Conservation (phyloP, 129 eudicot genomes). For the Scalesia atractyloides region DNA sequence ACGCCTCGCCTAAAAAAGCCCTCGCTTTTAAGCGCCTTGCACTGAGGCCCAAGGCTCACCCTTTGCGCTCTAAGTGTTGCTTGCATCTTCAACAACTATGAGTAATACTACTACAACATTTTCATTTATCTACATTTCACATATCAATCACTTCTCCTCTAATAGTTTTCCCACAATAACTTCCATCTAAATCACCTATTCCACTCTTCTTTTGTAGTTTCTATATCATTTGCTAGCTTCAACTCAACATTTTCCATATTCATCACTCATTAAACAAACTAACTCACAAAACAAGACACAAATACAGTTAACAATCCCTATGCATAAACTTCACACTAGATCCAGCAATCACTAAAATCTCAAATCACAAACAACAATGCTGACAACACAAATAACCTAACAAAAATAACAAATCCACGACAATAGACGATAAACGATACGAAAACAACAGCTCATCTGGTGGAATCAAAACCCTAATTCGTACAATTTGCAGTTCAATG, state of each 20-base stretch:
- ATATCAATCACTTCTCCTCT: background rate
- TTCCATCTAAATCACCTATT: background rate
- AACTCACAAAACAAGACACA: background rate
- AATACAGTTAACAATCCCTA: background rate
- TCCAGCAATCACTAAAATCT: constrained; percentile 9
- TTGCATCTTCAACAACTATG: background rate
- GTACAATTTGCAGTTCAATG: background rate
- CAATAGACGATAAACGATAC: background rate
- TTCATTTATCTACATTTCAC: background rate
- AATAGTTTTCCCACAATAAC: background rate
- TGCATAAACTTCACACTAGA: constrained; percentile 27
- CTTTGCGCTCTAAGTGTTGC: too few species aligned
- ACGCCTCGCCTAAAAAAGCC: too few species aligned
- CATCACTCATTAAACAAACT: background rate
- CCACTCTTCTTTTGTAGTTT: background rate
- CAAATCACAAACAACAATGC: constrained; percentile 28
- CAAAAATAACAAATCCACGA: background rate
- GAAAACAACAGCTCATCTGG: constrained; percentile 14
- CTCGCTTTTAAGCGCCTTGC: too few species aligned
- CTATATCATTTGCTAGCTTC: background rate
- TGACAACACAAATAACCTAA: constrained; percentile 3
- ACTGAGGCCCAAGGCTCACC: too few species aligned
- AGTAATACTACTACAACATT: background rate
- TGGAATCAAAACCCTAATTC: constrained; percentile 27
- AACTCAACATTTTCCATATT: constrained; percentile 11